phyloP scores from a whole-genome alignment of 2,329 filamentous ascomycete genomes.

The Xylaria arbuscula region DNA sequence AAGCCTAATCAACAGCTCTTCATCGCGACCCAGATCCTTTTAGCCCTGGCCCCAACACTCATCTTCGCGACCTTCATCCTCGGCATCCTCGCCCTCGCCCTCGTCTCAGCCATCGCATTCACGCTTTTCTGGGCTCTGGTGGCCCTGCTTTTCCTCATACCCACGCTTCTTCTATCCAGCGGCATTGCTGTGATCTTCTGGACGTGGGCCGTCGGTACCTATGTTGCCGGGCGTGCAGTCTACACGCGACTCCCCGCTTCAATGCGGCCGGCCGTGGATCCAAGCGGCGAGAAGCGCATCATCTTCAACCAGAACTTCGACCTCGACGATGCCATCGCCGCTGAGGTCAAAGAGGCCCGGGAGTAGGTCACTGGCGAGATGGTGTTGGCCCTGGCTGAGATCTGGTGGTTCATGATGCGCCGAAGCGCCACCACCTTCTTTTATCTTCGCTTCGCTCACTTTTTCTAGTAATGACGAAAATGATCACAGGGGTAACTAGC shows the following conservation, averaged over 20 bases:
- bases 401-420: constrained; percentile 33
- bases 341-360: constrained; percentile 44
- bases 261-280: not conserved
- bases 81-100: constrained; percentile 70
- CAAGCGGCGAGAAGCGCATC: constrained; percentile 37
- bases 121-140: constrained; percentile 74
- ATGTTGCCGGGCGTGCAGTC: constrained; percentile 60
- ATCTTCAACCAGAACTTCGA: constrained; percentile 39
- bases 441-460: constrained; percentile 7
- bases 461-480: constrained; percentile 12
- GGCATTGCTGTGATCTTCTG: constrained; percentile 72
- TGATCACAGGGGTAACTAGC: not conserved
- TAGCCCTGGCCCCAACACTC: constrained; percentile 74
- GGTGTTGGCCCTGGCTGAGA: constrained; percentile 41
- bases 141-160: constrained; percentile 74
- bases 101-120: constrained; percentile 72
- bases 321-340: constrained; percentile 39
- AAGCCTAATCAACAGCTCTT: constrained; percentile 66
- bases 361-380: constrained; percentile 48
- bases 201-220: constrained; percentile 73
- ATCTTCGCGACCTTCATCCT: constrained; percentile 75
- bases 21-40: constrained; percentile 70
- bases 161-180: constrained; percentile 74
- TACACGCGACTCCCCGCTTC: constrained; percentile 50
- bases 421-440: constrained; percentile 18